A percentile compares a stretch with the other conserved stretches of the same genome.
Conservation (phyloP, 306 rosid genomes). For the Ochetophila trinervis region DNA sequence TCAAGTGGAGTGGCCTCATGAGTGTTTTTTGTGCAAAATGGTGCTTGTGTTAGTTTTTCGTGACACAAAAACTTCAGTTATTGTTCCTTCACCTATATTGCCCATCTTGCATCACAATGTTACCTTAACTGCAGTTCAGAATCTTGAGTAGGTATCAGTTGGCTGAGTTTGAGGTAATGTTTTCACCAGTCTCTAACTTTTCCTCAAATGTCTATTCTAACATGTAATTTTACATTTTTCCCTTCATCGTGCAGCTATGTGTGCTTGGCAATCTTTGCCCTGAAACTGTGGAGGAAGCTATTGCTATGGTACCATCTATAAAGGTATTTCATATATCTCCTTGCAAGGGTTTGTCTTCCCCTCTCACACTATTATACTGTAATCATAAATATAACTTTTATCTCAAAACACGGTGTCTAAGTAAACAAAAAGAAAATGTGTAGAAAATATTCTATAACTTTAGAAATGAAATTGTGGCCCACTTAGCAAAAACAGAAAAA, state of each 20-base stretch:
- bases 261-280: slow-evolving; percentile 99
- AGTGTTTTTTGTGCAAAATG: slow-evolving; percentile 5
- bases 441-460: too few species aligned
- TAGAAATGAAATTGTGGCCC: too few species aligned
- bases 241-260: slow-evolving; percentile 62
- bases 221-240: background rate
- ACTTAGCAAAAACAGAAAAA: too few species aligned
- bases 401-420: too few species aligned
- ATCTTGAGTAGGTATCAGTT: slow-evolving; percentile 79
- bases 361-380: too few species aligned
- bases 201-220: background rate
- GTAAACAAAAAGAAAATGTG: too few species aligned
- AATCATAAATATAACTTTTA: too few species aligned
- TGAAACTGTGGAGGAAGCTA: slow-evolving; percentile 99
- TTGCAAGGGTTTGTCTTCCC: too few species aligned
- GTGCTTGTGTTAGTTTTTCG: slow-evolving; percentile 12
- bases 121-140: slow-evolving; percentile 69
- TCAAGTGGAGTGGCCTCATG: background rate
- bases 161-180: slow-evolving; percentile 89
- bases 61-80: background rate
- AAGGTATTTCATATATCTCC: slow-evolving; percentile 44
- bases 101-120: slow-evolving; percentile 20
- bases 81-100: background rate
- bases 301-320: slow-evolving; percentile 94
- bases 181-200: background rate